Conservation (phyloP, 2,329 filamentous ascomycete species). For the Fusarium marasasianum region DNA sequence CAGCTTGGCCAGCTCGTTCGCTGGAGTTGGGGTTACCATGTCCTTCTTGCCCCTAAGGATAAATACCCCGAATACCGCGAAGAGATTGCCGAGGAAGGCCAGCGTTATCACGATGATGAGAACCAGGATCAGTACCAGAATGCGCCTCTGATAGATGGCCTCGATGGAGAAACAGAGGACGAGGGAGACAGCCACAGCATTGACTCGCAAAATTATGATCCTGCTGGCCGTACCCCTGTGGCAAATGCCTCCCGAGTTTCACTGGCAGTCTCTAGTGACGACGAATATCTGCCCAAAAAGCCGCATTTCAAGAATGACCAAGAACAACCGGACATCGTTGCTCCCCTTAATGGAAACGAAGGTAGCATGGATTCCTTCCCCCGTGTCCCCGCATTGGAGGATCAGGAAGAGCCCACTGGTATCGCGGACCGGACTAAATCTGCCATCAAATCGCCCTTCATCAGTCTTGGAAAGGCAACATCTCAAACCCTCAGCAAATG, state of each 20-base stretch:
- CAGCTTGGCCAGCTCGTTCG: constrained; percentile 93
- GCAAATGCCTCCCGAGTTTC: constrained; percentile 61
- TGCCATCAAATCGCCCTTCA: constrained; percentile 44
- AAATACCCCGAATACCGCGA: constrained; percentile 72
- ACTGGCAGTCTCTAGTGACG: constrained; percentile 59
- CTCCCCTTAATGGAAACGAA: constrained; percentile 44
- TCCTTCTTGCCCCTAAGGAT: constrained; percentile 86
- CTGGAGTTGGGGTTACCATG: constrained; percentile 98
- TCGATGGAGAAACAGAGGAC: constrained; percentile 51
- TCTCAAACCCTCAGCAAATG: constrained; percentile 38
- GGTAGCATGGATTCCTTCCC: constrained; percentile 72
- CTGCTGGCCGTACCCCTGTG: constrained; percentile 65
- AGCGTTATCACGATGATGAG: constrained; percentile 63
- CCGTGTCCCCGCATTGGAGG: constrained; percentile 57
- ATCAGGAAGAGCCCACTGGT: constrained; percentile 52
- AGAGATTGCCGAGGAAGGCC: constrained; percentile 65
- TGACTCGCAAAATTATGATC: constrained; percentile 61
- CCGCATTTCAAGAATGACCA: constrained; percentile 37
- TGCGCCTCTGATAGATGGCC: constrained; percentile 53
- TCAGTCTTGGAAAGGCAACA: constrained; percentile 34
- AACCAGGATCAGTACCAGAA: constrained; percentile 55
- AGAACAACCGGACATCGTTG: constrained; percentile 40
- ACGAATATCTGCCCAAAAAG: constrained; percentile 50
- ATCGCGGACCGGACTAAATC: constrained; percentile 50
- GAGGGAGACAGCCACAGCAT: constrained; percentile 49